Evolutionary conservation across 371 early-diverging fungal species (phyloP).

Genomic region (Polyrhizophydium stewartii): DNA sequence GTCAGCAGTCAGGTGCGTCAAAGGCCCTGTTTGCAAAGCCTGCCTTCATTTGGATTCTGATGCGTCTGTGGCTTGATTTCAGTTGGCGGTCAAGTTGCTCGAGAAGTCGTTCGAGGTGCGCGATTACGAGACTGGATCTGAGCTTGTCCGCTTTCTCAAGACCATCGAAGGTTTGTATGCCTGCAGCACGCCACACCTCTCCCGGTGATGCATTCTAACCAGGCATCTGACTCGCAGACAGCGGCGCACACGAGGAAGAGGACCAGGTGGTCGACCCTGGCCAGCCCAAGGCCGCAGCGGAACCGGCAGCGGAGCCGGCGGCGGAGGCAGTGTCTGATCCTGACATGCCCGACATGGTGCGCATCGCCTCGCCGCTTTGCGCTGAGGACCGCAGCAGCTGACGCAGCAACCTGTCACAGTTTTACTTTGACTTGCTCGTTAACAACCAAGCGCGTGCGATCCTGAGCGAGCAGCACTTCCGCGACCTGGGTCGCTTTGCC

Average conservation of each 20-base stretch:
- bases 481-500: slow-evolving; percentile 25
- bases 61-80: background rate
- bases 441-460: slow-evolving; percentile 29
- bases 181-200: no score
- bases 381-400: no score
- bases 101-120: slow-evolving; percentile 68
- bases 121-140: slow-evolving; percentile 78
- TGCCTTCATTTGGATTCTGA: background rate
- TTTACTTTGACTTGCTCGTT: slow-evolving; percentile 29
- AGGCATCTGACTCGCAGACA: no score
- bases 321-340: no score
- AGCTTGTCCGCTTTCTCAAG: slow-evolving; percentile 73
- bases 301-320: background rate
- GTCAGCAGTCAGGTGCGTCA: slow-evolving; percentile 56
- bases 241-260: no score
- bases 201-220: no score
- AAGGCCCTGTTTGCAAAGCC: background rate
- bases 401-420: no score
- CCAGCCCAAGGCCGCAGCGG: slow-evolving; percentile 2
- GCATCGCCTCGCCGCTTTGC: no score
- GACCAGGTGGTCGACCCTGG: no score
- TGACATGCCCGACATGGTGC: no score
- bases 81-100: slow-evolving; percentile 60
- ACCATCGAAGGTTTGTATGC: slow-evolving; percentile 79
- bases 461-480: slow-evolving; percentile 12